Base-by-base conservation (phyloP, 768 basidiomycete genomes). In the Mycena galopus region DNA sequence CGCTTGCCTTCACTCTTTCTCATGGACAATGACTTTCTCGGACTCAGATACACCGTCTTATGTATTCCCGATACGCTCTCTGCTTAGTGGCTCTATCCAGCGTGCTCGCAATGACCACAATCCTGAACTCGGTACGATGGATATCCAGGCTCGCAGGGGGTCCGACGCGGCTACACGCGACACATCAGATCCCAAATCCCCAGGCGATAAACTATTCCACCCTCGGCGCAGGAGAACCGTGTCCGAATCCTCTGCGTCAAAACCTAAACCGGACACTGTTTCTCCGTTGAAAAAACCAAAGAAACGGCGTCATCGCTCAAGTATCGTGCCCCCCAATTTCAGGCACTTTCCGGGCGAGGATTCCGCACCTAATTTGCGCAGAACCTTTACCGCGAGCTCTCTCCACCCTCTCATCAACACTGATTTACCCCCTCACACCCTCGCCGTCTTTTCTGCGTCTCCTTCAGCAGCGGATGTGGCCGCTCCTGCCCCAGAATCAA, bases 1-100 rank as follows among this genome's bases (percentile, higher is more conserved):
- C 21, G 33, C 5, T 21, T 10, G 10, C 16, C 35, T 33, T 57
- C 30, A 33, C 30, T 57, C 55, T 57, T 9, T n/a, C 32, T 35
- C 32, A 47, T 59, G 55, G 30, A 17, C 23, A 0, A 67, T 67
- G 66, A 21, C 30, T 10, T 19, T 44, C 27, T 27, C 51, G 1
- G 67, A 69, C 8, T 60, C 67, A 2, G 67, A 67, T n/a, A 19
- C 25, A 0, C 64, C 53, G 2, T 81, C 84, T 17, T 85, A 79
- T 63, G 78, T 86, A 44, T 86, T 86, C 73, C 86, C 86, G 0
- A 80, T 85, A 29, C 84, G 79, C 64, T 86, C 85, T 47, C 78
- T 87, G 9, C 76, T 87, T 50, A 78, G 68, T 30, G 79, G 82
- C 19, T 74, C 77, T 37, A 84, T 85, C 27, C 83, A 83, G 58